Evolutionary conservation across 163 green algal species (phyloP), one percentile per base, ranked within the genome.

Genomic region (Coccomyxa subellipsoidea): DNA sequence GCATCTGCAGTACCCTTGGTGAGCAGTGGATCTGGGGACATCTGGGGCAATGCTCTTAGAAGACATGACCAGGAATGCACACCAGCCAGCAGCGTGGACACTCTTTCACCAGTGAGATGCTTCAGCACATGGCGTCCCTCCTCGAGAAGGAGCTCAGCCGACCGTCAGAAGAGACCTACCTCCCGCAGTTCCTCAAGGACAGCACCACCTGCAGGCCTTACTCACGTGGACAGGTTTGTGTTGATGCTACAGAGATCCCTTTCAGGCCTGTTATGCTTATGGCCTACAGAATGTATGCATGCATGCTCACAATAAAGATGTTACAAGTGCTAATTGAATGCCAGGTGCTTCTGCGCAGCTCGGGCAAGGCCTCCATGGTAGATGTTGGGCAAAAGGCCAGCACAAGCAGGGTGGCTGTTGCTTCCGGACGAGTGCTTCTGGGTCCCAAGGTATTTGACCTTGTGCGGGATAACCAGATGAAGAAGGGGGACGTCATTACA

Each of bases 401-500:
- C 53, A 94, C 83, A 0, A 32, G 34, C 7, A 88, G 94, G 8
- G 81, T 76, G 8, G 94, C 94, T 4, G 83, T 78, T 12, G 94
- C 94, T 0, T 92, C 85, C 0, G 92, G 84, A 15, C 29, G 78
- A 0, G 92, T 97, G 25, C 70, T 88, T 18, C 88, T 97, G 69
- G 91, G 90, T 0, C 71, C n/a, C 0, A 27, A 59, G 12, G 89
- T 90, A 0, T 97, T 88, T 79, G 15, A 71, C 1, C 79, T 95
- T 27, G 76, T 85, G 27, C 59, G 81, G 35, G 93, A 93, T 81
- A 77, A 78, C 38, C 36, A 72, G 4, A 12, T 90, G 8, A 81
- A 85, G 21, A 95, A 91, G 54, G 93, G 93, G 8, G 88, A 95
- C 78, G 93, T 96, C 54, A 84, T 97, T 12, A 85, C 78, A 7